Percentiles rank a stretch among this genome's conserved stretches.
Evolutionary conservation across 352 stramenopile species (phyloP).

Genomic region (Pythium rhizo-oryzae): DNA sequence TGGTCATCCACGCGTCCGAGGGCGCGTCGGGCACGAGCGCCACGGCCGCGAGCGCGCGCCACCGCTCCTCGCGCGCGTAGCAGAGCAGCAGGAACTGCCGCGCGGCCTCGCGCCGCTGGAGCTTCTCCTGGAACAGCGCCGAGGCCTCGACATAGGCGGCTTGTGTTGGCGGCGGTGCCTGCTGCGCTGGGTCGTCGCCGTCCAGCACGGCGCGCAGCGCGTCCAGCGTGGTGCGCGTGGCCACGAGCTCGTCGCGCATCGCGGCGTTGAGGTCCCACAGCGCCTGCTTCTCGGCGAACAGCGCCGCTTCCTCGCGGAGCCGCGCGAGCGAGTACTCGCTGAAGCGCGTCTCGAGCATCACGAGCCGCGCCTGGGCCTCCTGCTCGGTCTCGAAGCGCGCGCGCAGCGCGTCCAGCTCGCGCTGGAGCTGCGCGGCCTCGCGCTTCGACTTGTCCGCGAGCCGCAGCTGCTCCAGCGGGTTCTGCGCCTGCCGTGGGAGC

Average conservation of each 20-base stretch:
- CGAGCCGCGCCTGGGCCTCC: constrained; percentile 41
- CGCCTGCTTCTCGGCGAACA: constrained; percentile 65
- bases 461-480: constrained; percentile 50
- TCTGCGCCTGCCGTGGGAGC: constrained; percentile 54
- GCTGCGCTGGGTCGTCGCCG: neutral
- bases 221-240: constrained; percentile 44
- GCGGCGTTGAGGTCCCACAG: constrained; percentile 57
- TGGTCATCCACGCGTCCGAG: constrained; percentile 75
- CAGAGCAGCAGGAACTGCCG: constrained; percentile 61
- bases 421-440: constrained; percentile 30
- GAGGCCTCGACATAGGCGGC: constrained; percentile 27
- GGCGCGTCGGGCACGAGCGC: constrained; percentile 58
- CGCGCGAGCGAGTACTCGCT: constrained; percentile 46
- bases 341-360: constrained; percentile 49
- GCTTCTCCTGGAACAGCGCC: constrained; percentile 52
- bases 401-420: constrained; percentile 28
- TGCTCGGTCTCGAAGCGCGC: constrained; percentile 39
- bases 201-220: constrained; percentile 43
- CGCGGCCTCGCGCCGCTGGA: constrained; percentile 47
- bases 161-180: neutral
- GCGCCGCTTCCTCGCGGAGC: constrained; percentile 54
- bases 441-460: constrained; percentile 38
- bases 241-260: constrained; percentile 47
- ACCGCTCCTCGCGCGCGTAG: constrained; percentile 70
- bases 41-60: constrained; percentile 47